Evolutionary conservation across 2,329 filamentous ascomycete genomes (phyloP), one percentile per base, ranked within the genome.

Genomic region (Talaromyces albobiverticillius): DNA sequence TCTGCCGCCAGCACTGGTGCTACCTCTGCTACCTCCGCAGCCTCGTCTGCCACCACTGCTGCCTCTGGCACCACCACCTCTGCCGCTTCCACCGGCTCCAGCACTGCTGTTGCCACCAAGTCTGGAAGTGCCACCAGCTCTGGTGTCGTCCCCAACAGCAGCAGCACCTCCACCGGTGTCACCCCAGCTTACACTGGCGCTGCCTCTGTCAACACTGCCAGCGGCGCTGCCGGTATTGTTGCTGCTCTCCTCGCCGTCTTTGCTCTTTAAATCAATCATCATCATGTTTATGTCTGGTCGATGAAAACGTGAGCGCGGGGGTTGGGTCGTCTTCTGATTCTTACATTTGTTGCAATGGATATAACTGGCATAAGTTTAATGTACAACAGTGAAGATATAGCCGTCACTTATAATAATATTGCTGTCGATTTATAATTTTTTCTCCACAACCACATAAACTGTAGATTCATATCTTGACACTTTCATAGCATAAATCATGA

Each of bases 171-270:
- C 23, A 52, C 42, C 10, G 47, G 53, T 23, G 32, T 46, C 18
- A 14, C 47, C 32, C 55, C 59, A 32, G 3, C 26, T 10, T 61
- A 55, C 18, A 57, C 58, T 29, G 53, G 54, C 25, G 58, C 59
- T 51, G 59, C 58, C 22, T 38, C 48, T 13, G 38, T 51, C 46
- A 59, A 61, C 42, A 51, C 43, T 22, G 52, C 43, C 48, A 56
- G 38, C 57, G 53, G 47, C 51, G 49, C 41, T 31, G 57, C 45
- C 31, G 60, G 61, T 47, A 53, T 55, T 13, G 38, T 60, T 38
- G 56, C 59, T 23, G 49, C 55, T 32, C 54, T 57, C 31, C 60
- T 57, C 40, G 59, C 58, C 29, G 52, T 59, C 23, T 32, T 63
- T 47, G 54, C 57, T 46, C 49, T 63, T 22, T 63, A 59, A 47